These are phyloP conservation scores for Zygoascus sp. DNA, from an alignment of 1,139 yeast genomes.

Conservation along the genomic window DNA sequence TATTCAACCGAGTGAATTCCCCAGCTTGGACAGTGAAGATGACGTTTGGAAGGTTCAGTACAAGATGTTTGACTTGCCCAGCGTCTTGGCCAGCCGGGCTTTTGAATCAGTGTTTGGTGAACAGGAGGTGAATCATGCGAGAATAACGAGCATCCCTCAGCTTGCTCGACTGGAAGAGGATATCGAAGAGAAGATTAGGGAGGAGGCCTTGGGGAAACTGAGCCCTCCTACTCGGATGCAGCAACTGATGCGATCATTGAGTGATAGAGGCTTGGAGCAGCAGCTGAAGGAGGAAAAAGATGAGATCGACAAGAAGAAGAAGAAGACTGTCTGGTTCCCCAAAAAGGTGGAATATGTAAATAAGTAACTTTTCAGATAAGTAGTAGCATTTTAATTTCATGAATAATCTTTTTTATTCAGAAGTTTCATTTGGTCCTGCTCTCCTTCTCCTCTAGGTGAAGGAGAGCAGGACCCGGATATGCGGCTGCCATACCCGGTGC, in stretches of 20 bases:
- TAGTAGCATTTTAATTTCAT: neutral
- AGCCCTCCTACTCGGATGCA: constrained; percentile 31
- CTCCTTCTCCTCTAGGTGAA: too few relatives aligned
- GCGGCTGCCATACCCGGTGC: too few relatives aligned
- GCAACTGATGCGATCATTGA: constrained; percentile 24
- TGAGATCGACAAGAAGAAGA: constrained; percentile 3
- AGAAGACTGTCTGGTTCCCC: constrained; percentile 23
- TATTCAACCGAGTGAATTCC: constrained; percentile 17
- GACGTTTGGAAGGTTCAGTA: constrained; percentile 23
- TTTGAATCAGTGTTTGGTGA: constrained; percentile 18
- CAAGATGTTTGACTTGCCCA: constrained; percentile 17
- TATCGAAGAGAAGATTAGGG: constrained; percentile 19
- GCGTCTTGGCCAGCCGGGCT: constrained; percentile 10
- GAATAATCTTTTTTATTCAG: too few relatives aligned
- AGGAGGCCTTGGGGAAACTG: constrained; percentile 22
- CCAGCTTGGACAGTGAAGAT: constrained; percentile 14
- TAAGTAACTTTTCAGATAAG: constrained; percentile 4
- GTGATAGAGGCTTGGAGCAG: constrained; percentile 22
- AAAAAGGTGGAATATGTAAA: constrained; percentile 12
- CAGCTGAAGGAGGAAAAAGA: constrained; percentile 14
- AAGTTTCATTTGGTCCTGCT: too few relatives aligned
- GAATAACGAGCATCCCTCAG: constrained; percentile 26
- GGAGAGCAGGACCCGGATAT: too few relatives aligned
- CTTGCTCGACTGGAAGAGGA: constrained; percentile 25
- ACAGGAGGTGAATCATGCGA: constrained; percentile 15